phyloP scores from a whole-genome alignment of 345 rosid species.

The Eucalyptus leucophloia region DNA sequence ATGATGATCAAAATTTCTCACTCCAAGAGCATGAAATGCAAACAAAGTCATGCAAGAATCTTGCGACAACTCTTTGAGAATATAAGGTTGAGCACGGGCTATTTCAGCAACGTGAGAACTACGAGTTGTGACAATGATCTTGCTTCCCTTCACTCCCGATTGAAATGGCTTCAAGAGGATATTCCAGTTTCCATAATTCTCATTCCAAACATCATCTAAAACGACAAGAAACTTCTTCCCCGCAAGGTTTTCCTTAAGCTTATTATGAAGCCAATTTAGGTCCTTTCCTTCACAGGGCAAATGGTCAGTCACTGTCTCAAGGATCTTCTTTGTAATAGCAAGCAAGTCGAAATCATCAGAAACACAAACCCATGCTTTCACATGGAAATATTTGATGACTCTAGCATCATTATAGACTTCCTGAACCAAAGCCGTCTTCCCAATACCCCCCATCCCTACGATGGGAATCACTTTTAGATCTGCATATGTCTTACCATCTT shows the following conservation, averaged over 20 bases:
- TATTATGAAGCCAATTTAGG: no score
- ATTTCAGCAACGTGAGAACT: accelerated
- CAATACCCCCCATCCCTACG: no score
- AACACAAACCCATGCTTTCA: no score
- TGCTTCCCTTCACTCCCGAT: neutral
- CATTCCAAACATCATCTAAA: no score
- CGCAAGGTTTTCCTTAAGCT: no score
- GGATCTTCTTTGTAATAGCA: no score
- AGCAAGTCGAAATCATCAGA: no score
- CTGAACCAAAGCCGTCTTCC: no score
- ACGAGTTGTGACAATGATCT: neutral
- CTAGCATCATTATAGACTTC: no score
- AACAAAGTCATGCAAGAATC: neutral
- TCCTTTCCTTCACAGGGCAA: accelerated
- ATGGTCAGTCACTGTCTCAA: accelerated
- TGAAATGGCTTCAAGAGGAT: neutral
- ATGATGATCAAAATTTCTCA: accelerated
- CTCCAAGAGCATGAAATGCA: neutral
- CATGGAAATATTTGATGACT: accelerated
- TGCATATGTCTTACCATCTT: accelerated
- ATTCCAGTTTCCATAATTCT: neutral
- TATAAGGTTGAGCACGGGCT: accelerated
- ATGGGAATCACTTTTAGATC: no score
- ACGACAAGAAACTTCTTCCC: no score
- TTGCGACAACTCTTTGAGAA: accelerated